phyloP scores from a whole-genome alignment of 2,329 filamentous ascomycete genomes.

The Fusarium begoniae region DNA sequence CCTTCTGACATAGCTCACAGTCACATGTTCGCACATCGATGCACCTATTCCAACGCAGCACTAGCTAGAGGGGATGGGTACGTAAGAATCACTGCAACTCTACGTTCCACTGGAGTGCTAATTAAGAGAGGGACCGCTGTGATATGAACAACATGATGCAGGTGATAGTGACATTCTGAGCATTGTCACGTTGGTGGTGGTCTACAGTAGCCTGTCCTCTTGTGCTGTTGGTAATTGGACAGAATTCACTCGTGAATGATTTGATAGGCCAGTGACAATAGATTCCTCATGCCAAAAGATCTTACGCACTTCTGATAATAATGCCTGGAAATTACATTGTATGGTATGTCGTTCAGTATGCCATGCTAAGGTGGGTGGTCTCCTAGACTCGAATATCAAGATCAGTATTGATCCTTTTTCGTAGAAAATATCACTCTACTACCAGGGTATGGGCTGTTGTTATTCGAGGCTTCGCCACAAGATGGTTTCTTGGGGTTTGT shows the following conservation, averaged over 20 bases:
- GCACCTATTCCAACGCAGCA: not conserved
- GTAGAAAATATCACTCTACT: not conserved
- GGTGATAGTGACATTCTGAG: slow-evolving; percentile 11
- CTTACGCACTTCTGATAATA: not conserved
- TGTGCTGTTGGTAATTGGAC: not conserved
- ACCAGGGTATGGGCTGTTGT: not conserved
- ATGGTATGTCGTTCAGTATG: not conserved
- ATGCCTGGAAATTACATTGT: not conserved
- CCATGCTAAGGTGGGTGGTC: not conserved
- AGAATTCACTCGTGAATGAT: slow-evolving; percentile 1
- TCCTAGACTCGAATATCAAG: not conserved
- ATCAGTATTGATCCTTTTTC: not conserved
- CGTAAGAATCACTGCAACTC: not conserved
- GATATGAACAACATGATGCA: slow-evolving; percentile 21
- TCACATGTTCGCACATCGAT: slow-evolving; percentile 31
- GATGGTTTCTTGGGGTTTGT: not conserved
- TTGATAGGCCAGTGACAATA: slow-evolving; percentile 5
- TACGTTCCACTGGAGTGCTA: not conserved
- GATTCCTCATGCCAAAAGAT: not conserved
- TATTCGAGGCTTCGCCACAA: not conserved
- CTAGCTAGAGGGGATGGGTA: not conserved
- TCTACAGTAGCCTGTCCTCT: not conserved
- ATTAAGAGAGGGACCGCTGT: slow-evolving; percentile 13
- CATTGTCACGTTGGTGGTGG: not conserved
- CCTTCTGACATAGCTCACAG: not conserved